phyloP scores from a whole-genome alignment of 2,329 filamentous ascomycete species.

The Aspergillus awamori region DNA sequence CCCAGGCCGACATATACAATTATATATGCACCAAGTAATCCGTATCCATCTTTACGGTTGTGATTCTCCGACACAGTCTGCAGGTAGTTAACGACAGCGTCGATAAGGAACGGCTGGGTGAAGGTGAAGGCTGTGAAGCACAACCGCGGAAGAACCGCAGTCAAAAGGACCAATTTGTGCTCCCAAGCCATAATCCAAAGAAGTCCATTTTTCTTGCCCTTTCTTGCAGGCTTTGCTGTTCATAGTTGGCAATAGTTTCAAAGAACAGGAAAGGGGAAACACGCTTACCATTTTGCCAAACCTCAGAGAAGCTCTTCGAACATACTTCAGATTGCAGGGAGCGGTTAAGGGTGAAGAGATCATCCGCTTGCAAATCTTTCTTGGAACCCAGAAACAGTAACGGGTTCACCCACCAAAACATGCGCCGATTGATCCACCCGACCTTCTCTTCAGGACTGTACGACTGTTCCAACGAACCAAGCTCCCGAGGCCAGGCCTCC shows the following conservation, averaged over 20 bases:
- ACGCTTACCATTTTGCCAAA: not conserved
- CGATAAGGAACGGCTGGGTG: constrained; percentile 26
- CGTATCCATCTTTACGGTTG: not conserved
- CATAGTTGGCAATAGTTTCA: not conserved
- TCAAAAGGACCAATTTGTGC: constrained; percentile 1
- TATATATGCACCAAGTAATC: not conserved
- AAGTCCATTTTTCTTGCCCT: not conserved
- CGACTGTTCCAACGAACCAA: not conserved
- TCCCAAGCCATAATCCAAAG: not conserved
- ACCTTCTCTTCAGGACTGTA: constrained; percentile 1
- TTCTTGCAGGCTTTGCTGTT: not conserved
- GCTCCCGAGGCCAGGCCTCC: not conserved
- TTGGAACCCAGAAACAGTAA: not conserved
- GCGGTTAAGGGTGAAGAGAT: not conserved
- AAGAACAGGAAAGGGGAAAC: not conserved
- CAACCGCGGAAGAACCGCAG: constrained; percentile 20
- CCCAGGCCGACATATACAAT: not conserved
- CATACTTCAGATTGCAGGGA: not conserved
- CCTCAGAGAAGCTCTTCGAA: not conserved
- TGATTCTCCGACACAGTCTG: not conserved
- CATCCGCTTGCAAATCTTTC: not conserved
- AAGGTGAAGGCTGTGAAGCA: constrained; percentile 22
- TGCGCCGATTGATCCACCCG: not conserved
- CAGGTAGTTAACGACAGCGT: not conserved
- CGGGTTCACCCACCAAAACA: constrained; percentile 1